A percentile compares a stretch with the other conserved stretches of the same genome.
phyloP scores from a whole-genome alignment of 306 rosid species.

The Mucuna pruriens region DNA sequence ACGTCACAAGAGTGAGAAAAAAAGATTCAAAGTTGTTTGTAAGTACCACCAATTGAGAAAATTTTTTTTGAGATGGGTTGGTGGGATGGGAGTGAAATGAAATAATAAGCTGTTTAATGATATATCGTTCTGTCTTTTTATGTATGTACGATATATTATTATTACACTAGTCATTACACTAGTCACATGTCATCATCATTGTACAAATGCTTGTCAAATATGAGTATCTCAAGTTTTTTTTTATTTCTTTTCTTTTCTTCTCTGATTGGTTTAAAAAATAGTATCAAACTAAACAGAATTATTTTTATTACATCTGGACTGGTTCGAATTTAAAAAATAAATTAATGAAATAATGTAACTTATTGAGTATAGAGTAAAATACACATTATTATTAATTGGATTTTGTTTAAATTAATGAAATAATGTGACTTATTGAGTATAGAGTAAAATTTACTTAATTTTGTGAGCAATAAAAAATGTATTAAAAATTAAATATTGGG shows the following conservation, averaged over 20 bases:
- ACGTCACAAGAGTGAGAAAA: background rate
- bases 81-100: constrained; percentile 36
- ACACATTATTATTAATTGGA: too few relatives aligned
- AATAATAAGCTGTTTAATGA: constrained; percentile 37
- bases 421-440: too few relatives aligned
- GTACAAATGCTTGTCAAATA: constrained; percentile 41
- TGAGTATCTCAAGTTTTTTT: background rate
- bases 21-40: background rate
- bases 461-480: too few relatives aligned
- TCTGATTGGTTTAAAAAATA: too few relatives aligned
- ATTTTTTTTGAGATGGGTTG: constrained; percentile 42
- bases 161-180: background rate
- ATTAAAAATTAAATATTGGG: too few relatives aligned
- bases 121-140: constrained; percentile 42
- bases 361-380: too few relatives aligned
- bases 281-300: too few relatives aligned
- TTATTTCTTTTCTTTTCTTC: background rate
- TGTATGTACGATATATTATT: constrained; percentile 49
- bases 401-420: too few relatives aligned
- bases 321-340: too few relatives aligned
- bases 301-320: too few relatives aligned
- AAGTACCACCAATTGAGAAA: constrained; percentile 33
- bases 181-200: constrained; percentile 5
- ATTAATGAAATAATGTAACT: too few relatives aligned
- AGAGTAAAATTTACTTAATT: too few relatives aligned